Base-by-base conservation (phyloP, 257 asterid genomes). In the Nicotiana benthamiana region DNA sequence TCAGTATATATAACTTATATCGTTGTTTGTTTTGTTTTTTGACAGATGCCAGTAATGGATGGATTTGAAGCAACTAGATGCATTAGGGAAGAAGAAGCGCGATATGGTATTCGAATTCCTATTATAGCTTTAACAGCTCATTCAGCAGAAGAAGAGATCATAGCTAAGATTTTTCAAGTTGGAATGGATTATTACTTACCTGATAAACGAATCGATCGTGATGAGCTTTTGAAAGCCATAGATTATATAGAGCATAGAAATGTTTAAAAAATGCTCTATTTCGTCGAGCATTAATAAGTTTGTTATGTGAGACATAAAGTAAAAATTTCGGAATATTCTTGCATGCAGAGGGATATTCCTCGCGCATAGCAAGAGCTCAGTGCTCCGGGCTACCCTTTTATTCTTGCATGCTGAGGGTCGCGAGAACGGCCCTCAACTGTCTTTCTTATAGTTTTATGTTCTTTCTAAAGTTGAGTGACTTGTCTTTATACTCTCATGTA, bases 71-170 rank as follows among this genome's bases (percentile, higher is more conserved):
- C 97, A 54, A 91, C 96, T 0, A 77, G 76, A 72, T 77, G 87
- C 30, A 92, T 93, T 40, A 85, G 97, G 84, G 90, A 90, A 81
- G 89, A 67, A 17, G 98, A 92, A 88, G 66, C 67, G 56, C 46
- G 75, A 0, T 79, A 72, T 32, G 93, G 90, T 2, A 79, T 91
- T 63, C 93, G 78, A 46, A 90, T 87, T 0, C 90, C 88, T 15
- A 92, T 94, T 54, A 54, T 93, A n/a, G 97, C 97, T n/a, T 79
- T 93, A 30, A 90, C 95, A 20, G 93, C 94, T 0, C 95, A 94
- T 79, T 63, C 76, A 24, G 91, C 85, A 22, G 85, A 79, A 2
- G 86, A 83, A 54, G 95, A 84, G 83, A 84, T 40, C 48, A 40
- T 65, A 12, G 83, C 86, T n/a, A 85, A 67, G 85, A 90, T 90